Percentiles rank a stretch among this genome's conserved stretches.
phyloP scores from a whole-genome alignment of 1,284 basidiomycete genomes.

The Meira nashicola region DNA sequence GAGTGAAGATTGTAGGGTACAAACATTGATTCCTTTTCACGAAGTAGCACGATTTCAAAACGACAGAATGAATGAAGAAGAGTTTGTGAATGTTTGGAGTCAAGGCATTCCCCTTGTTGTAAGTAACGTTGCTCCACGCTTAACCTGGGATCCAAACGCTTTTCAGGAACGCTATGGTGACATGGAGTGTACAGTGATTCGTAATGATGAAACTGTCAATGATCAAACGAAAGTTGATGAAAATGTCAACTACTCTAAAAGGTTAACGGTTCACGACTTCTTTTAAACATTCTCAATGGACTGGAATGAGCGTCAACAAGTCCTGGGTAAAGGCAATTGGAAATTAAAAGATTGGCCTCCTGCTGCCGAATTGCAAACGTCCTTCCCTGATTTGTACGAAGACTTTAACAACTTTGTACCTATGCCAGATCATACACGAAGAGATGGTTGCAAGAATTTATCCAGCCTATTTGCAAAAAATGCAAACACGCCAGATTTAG shows the following conservation, averaged over 20 bases:
- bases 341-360: slow-evolving; percentile 96
- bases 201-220: slow-evolving; percentile 15
- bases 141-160: slow-evolving; percentile 71
- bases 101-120: slow-evolving; percentile 38
- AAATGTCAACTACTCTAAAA: slow-evolving; percentile 56
- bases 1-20: no score
- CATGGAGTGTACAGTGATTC: slow-evolving; percentile 64
- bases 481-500: slow-evolving; percentile 78
- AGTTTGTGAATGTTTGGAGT: slow-evolving; percentile 24
- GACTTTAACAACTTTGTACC: slow-evolving; percentile 80
- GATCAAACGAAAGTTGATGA: slow-evolving; percentile 62
- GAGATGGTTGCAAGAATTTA: slow-evolving; percentile 81
- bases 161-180: slow-evolving; percentile 63
- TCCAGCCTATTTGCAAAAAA: slow-evolving; percentile 77
- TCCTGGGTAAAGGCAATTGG: slow-evolving; percentile 56
- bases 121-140: slow-evolving; percentile 17
- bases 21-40: no score
- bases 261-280: slow-evolving; percentile 64
- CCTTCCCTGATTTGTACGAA: slow-evolving; percentile 78
- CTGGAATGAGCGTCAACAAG: slow-evolving; percentile 56
- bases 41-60: not conserved
- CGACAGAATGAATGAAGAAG: slow-evolving; percentile 10
- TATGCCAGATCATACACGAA: slow-evolving; percentile 77
- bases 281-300: slow-evolving; percentile 73
- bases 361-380: slow-evolving; percentile 72